Evolutionary conservation across 306 rosid genomes (phyloP), one percentile per base, ranked within the genome.

Genomic region (Quercus wislizeni): DNA sequence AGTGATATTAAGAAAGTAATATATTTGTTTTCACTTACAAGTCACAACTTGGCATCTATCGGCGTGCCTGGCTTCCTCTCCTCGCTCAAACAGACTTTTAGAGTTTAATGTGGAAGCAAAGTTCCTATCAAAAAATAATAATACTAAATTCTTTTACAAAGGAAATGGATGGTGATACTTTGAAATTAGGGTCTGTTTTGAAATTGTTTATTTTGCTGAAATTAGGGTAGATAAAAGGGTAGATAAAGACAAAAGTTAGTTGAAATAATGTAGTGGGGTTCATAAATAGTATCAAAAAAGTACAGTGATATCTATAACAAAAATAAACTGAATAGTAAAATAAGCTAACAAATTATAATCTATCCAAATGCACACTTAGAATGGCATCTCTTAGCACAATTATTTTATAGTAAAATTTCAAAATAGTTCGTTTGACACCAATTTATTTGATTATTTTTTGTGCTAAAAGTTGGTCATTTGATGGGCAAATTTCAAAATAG

Each of bases 1-100:
- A 55, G 31, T 59, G 61, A 19, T 51, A 27, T 51, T 78, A 49
- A 58, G 68, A 73, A 65, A 82, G 49, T 43, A 63, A 31, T 55
- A 31, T 35, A 33, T 83, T 68, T 51, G 59, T 51, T 68, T 78
- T 30, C 33, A 1, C 21, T 74, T 14, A 55, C 74, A 38, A 38
- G 11, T 38, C 46, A 38, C 46, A 49, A 56, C 33, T 49, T 78
- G 71, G 80, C 77, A 69, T 75, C 62, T 74, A 76, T 68, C 59
- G 28, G 25, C 59, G 75, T 64, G 78, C 81, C 28, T 31, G 1
- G 17, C 72, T 49, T 13, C 51, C 1, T 5, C 71, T 13, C 46
- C 67, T 21, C 28, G 14, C 51, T 27, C 4, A 31, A n/a, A 27
- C 23, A 18, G 18, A 23, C 59, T 46, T 61, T 14, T 61, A 23